Conservation (phyloP, 1,284 basidiomycete genomes). For the Apiotrichum laibachii region DNA sequence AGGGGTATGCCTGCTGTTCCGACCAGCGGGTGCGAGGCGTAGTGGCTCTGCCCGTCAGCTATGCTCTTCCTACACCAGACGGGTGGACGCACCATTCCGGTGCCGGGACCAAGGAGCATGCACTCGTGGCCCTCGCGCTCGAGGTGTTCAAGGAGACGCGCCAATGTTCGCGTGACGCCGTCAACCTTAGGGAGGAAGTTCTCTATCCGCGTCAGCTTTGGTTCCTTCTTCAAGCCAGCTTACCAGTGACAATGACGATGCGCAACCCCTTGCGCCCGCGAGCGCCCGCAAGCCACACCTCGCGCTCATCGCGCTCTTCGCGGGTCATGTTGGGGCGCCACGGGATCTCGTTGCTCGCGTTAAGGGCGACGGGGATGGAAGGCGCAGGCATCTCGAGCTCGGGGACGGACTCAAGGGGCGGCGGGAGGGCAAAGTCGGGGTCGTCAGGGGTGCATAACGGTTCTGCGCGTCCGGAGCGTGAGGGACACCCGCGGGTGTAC, state of each 20-base stretch:
- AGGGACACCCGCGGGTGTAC: too few relatives aligned
- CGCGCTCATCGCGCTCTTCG: conserved; percentile 33
- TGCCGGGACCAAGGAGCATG: conserved; percentile 57
- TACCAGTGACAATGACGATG: conserved; percentile 50
- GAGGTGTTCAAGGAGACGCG: conserved; percentile 58
- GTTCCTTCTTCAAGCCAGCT: conserved; percentile 6
- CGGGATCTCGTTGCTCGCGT: conserved; percentile 7
- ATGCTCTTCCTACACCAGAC: too few relatives aligned
- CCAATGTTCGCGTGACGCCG: conserved; percentile 59
- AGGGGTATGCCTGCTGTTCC: conserved; percentile 59
- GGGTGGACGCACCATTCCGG: conserved; percentile 54
- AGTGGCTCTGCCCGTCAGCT: conserved; percentile 45
- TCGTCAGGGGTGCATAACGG: background rate
- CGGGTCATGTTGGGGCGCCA: conserved; percentile 40
- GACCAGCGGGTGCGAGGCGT: conserved; percentile 58
- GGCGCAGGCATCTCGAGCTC: conserved; percentile 19
- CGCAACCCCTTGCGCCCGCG: conserved; percentile 41
- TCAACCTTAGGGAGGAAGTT: conserved; percentile 61
- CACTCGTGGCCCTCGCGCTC: conserved; percentile 58
- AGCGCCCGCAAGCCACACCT: conserved; percentile 33
- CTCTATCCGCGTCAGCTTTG: conserved; percentile 39
- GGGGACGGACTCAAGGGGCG: conserved; percentile 15
- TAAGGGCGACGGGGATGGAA: background rate
- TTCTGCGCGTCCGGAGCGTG: too few relatives aligned
- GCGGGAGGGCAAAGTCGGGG: conserved; percentile 13